A percentile compares a stretch with the other conserved stretches of the same genome.
Evolutionary conservation across 257 asterid genomes (phyloP).

Genomic region (Solanum dulcamara): DNA sequence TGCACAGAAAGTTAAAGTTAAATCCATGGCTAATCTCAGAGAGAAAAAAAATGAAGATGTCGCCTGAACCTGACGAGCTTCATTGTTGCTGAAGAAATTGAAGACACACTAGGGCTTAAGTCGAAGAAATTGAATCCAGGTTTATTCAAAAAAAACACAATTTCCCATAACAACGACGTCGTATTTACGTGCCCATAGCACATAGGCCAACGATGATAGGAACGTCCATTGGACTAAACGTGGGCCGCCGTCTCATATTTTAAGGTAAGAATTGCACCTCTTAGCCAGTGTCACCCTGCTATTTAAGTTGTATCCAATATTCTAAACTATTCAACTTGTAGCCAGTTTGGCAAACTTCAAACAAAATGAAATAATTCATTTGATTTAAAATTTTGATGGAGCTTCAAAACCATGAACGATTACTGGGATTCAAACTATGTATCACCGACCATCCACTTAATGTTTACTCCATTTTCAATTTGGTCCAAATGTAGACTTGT

Average conservation of each 20-base stretch:
- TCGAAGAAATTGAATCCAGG: background rate
- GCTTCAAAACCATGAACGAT: background rate
- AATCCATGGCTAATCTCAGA: background rate
- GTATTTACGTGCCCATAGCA: background rate
- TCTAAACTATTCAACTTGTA: background rate
- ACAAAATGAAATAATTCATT: background rate
- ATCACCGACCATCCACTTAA: too few species aligned
- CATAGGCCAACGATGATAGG: background rate
- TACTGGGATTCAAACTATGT: background rate
- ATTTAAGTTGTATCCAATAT: background rate
- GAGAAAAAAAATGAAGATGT: background rate
- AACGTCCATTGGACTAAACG: background rate
- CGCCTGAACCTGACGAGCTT: slow-evolving; percentile 2
- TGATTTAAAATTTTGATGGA: background rate
- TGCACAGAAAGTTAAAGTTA: background rate
- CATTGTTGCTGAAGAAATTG: background rate
- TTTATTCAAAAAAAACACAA: background rate
- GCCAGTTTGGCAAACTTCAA: background rate
- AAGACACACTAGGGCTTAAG: background rate
- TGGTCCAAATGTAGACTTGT: background rate
- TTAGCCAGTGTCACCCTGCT: background rate
- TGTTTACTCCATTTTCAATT: background rate
- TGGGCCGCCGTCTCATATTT: background rate
- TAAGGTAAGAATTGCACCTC: background rate
- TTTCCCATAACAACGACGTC: background rate